Evolutionary conservation across 208 protist species (phyloP).

Genomic region (Trypanosoma avium): DNA sequence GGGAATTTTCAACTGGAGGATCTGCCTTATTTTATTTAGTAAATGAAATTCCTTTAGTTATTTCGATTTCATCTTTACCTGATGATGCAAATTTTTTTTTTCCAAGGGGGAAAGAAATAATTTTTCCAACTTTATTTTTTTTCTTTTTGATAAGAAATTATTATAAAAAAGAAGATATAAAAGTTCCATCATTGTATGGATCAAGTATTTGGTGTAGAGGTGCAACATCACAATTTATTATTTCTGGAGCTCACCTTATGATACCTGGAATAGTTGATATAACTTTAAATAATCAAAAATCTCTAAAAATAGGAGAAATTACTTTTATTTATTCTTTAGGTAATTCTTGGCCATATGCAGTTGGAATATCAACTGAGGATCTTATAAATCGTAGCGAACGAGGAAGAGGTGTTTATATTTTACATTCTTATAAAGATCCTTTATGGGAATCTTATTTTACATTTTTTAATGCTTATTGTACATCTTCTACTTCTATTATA

Average conservation of each 20-base stretch:
- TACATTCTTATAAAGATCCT: slow-evolving; percentile 59
- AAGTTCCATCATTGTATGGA: slow-evolving; percentile 17
- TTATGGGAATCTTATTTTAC: slow-evolving; percentile 58
- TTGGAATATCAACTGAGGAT: slow-evolving; percentile 58
- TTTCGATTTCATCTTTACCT: slow-evolving; percentile 41
- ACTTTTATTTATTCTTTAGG: slow-evolving; percentile 47
- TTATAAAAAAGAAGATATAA: slow-evolving; percentile 21
- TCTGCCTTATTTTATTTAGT: slow-evolving; percentile 47
- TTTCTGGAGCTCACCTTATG: slow-evolving; percentile 82
- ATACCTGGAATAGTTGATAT: slow-evolving; percentile 60
- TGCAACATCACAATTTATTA: slow-evolving; percentile 58
- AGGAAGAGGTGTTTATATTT: slow-evolving; percentile 61
- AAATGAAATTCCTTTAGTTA: slow-evolving; percentile 54
- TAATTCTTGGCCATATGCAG: slow-evolving; percentile 46
- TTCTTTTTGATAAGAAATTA: slow-evolving; percentile 36
- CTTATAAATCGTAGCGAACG: slow-evolving; percentile 19
- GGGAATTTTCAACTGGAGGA: slow-evolving; percentile 39
- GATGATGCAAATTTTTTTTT: slow-evolving; percentile 28
- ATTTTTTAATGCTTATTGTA: slow-evolving; percentile 35
- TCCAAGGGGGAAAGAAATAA: slow-evolving; percentile 12
- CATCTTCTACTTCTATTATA: slow-evolving; percentile 14
- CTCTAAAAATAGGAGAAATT: slow-evolving; percentile 1
- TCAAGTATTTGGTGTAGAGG: slow-evolving; percentile 41
- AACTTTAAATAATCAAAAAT: slow-evolving; percentile 2
- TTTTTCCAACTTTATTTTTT: slow-evolving; percentile 71